Evolutionary conservation across 495 filamentous ascomycete genomes (phyloP), one percentile per base, ranked within the genome.

Genomic region (Talaromyces stipitatus): DNA sequence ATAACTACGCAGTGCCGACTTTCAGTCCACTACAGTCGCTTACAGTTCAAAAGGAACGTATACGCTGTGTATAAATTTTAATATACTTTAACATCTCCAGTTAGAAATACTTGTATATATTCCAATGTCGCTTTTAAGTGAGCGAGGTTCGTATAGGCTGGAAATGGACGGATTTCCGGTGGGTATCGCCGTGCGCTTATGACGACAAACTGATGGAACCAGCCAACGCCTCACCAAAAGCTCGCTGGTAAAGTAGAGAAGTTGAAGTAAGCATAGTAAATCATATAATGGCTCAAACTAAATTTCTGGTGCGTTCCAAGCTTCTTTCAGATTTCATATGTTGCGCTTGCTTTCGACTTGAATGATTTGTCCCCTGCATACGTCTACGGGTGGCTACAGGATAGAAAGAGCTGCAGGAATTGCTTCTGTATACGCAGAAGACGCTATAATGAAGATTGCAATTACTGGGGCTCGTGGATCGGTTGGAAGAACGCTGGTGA

Each of bases 391-490:
- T n/a, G n/a, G n/a, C n/a, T n/a, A n/a, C n/a, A n/a, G n/a, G n/a
- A n/a, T n/a, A n/a, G n/a, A n/a, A n/a, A n/a, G n/a, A n/a, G 30
- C 30, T 33, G 6, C 30, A 12, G 30, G 30, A 33, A 33, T 0
- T 20, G 10, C 11, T 24, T 4, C 45, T 0, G 20, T 5, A 23
- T 26, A 26, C 14, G 4, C 45, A 48, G 22, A 16, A 48, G 3
- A 41, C 9, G 24, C 20, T 18, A 30, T 23, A 12, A 63, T 64
- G 62, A 64, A 58, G 47, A 64, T 64, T 16, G 62, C 62, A 20
- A 64, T 61, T 41, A 64, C 62, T 16, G 62, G 62, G 38, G 62
- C 62, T 16, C 59, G 62, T 33, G 62, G 62, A 46, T 55, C 56
- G 8, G 59, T 64, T 27, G 62, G 62, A 11, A 47, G 47, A 20